Conservation (phyloP, 164 flowering plant species). For the Nymphaea colorata region DNA sequence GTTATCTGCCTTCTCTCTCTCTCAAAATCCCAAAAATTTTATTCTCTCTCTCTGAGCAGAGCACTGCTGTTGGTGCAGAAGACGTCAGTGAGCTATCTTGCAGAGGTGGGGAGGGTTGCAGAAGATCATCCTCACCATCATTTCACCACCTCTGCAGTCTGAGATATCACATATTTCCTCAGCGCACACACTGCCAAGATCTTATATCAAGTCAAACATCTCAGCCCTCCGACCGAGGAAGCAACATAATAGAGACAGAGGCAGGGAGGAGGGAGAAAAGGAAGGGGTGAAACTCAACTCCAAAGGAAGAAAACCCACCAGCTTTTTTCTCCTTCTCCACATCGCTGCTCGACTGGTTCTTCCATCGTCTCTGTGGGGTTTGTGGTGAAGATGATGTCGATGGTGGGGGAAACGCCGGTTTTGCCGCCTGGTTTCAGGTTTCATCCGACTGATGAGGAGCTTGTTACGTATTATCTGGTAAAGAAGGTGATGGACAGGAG, state of each 20-base stretch:
- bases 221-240: not conserved
- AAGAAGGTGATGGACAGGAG: constrained; percentile 39
- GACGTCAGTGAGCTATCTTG: not conserved
- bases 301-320: too few relatives aligned
- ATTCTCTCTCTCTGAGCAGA: not conserved
- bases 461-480: constrained; percentile 69
- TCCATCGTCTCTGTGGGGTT: too few relatives aligned
- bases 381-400: not conserved
- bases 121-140: not conserved
- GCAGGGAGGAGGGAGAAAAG: too few relatives aligned
- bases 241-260: too few relatives aligned
- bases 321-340: too few relatives aligned
- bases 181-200: not conserved
- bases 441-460: constrained; percentile 93
- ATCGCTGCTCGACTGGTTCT: too few relatives aligned
- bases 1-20: not conserved
- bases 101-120: not conserved
- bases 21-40: not conserved
- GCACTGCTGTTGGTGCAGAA: not conserved
- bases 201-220: not conserved
- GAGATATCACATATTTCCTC: not conserved
- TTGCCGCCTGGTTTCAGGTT: constrained; percentile 91
- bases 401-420: constrained; percentile 46
- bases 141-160: not conserved
- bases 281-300: too few relatives aligned